Conservation (phyloP, 2,329 filamentous ascomycete species). For the Gnomoniopsis sp. region DNA sequence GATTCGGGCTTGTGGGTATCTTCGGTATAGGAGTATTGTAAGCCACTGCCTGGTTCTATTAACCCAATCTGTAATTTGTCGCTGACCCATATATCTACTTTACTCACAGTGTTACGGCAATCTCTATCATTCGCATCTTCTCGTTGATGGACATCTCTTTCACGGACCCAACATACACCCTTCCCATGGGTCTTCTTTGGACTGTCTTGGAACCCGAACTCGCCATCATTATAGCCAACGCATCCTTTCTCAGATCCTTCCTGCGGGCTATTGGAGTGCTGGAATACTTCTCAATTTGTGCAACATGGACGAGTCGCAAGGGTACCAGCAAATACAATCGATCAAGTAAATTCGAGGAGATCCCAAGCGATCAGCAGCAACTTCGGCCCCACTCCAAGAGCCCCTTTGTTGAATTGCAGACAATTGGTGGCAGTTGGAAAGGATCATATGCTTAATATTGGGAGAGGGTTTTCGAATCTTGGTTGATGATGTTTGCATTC, state of each 20-base stretch:
- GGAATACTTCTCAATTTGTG: not conserved
- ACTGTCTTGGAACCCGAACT: conserved; percentile 10
- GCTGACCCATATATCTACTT: not conserved
- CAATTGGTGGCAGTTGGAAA: no score
- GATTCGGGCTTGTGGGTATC: not conserved
- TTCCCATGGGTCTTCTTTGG: conserved; percentile 10
- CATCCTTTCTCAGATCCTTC: not conserved
- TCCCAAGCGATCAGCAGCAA: not conserved
- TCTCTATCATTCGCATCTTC: conserved; percentile 6
- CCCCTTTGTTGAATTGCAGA: no score
- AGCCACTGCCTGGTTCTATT: not conserved
- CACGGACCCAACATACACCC: conserved; percentile 2
- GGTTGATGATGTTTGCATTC: no score
- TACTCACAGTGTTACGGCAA: not conserved
- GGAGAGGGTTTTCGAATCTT: no score
- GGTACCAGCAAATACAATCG: not conserved
- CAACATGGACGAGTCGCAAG: not conserved
- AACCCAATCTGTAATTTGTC: not conserved
- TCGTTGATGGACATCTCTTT: conserved; percentile 6
- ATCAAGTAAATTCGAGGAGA: not conserved
- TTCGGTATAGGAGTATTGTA: not conserved
- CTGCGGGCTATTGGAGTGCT: not conserved
- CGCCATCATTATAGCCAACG: not conserved
- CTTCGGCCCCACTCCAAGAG: no score
- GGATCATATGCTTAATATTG: no score